These are phyloP conservation scores for Cynara cardunculus DNA, from an alignment of 129 eudicot species.

Conservation along the genomic window DNA sequence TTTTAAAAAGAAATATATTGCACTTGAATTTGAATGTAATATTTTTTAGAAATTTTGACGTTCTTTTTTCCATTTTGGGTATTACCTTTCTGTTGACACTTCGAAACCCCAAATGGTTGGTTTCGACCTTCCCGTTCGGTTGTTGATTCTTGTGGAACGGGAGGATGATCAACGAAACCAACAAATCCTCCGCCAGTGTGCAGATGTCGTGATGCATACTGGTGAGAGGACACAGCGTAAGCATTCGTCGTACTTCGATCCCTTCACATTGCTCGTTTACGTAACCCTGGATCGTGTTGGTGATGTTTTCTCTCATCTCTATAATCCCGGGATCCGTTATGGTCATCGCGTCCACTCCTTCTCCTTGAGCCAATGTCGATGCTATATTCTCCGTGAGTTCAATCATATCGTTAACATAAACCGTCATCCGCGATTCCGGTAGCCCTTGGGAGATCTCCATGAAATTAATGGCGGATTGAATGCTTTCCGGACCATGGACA, in stretches of 20 bases:
- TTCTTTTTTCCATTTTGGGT: no score
- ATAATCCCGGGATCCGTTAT: conserved; percentile 51
- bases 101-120: conserved; percentile 59
- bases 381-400: conserved; percentile 64
- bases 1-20: no score
- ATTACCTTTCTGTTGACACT: conserved; percentile 78
- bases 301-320: conserved; percentile 55
- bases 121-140: conserved; percentile 39
- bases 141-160: conserved; percentile 73
- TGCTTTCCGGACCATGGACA: conserved; percentile 54
- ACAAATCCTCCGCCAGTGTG: conserved; percentile 63
- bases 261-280: conserved; percentile 53
- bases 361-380: conserved; percentile 54
- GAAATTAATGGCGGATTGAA: conserved; percentile 54
- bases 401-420: conserved; percentile 73
- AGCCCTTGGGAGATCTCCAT: conserved; percentile 73
- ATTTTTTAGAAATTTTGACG: neutral
- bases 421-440: conserved; percentile 56
- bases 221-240: conserved; percentile 57
- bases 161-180: conserved; percentile 53
- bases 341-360: conserved; percentile 49
- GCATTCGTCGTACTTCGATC: conserved; percentile 44
- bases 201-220: conserved; percentile 74
- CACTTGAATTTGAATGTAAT: neutral
- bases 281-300: conserved; percentile 27